These are phyloP conservation scores for Diatrype stigma DNA, from an alignment of 2,329 filamentous ascomycete species.

Conservation along the genomic window DNA sequence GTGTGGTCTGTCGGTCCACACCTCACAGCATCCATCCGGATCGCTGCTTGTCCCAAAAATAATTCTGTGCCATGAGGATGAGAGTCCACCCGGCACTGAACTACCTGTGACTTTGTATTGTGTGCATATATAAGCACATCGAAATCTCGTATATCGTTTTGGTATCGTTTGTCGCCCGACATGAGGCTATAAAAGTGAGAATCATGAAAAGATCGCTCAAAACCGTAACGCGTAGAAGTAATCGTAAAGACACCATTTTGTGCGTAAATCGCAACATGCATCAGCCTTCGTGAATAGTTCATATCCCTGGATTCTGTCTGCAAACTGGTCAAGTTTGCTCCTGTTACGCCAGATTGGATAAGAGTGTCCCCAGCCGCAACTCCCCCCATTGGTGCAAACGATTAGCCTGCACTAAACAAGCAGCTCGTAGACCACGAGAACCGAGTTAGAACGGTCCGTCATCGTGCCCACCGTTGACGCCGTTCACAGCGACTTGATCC, in stretches of 20 bases:
- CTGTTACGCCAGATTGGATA: background rate
- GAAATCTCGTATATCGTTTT: background rate
- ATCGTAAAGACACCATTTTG: background rate
- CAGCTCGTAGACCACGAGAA: too few species aligned
- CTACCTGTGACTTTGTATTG: background rate
- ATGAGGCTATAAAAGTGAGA: background rate
- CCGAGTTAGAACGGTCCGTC: background rate
- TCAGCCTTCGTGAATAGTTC: background rate
- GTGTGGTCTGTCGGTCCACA: background rate
- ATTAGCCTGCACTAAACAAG: background rate
- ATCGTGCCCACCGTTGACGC: background rate
- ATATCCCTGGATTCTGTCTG: background rate
- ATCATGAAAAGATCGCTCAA: background rate
- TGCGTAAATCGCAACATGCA: background rate
- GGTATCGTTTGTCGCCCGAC: background rate
- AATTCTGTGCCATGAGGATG: background rate
- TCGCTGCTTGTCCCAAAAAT: background rate
- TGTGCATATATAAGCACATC: background rate
- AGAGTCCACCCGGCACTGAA: background rate
- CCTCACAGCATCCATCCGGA: background rate
- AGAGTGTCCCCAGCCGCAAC: background rate
- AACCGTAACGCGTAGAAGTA: background rate
- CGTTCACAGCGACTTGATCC: background rate
- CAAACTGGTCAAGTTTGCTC: background rate
- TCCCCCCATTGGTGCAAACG: background rate